Evolutionary conservation across 129 eudicot genomes (phyloP), one percentile per base, ranked within the genome.

Genomic region (Solidago caesia): DNA sequence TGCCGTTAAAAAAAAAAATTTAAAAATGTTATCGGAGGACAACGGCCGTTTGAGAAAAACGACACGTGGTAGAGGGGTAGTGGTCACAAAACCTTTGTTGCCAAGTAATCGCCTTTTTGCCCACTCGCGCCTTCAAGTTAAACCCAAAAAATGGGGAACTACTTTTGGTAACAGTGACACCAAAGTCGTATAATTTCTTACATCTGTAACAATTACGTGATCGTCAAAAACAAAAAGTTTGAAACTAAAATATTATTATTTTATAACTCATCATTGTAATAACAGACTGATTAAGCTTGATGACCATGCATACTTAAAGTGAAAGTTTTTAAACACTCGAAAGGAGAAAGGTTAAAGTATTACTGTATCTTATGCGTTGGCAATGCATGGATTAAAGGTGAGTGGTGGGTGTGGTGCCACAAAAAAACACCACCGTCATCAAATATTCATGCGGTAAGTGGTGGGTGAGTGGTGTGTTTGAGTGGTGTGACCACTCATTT

Each of bases 31-130:
- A 29, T 29, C 2, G 39, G 2, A 29, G 2, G 2, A 15, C 62
- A 78, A 78, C 67, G 60, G 68, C 70, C 16, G 73, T 55, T 68
- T 68, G 63, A 57, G 6, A n/a, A 76, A 56, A 68, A 68, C 61
- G 56, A 51, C 16, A 79, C 60, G 77, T 78, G 72, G 67, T 3
- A 16, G 61, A 46, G 6, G 5, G 67, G 51, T 11, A 55, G 68
- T 71, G 78, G 78, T 79, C 52, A 72, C 56, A 47, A 64, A 79
- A 79, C 83, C 74, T 79, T 62, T 68, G 13, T 55, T 6, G 64
- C 73, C 72, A 72, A 79, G 83, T 79, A 72, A 79, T 65, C 39
- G 39, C 55, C 72, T 71, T 70, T 60, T 49, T 61, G 5, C 1
- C n/a, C n/a, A n/a, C n/a, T n/a, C n/a, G n/a, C n/a, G n/a, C 66